Evolutionary conservation across 768 basidiomycete species (phyloP).

Genomic region (Boletus barrowsii): DNA sequence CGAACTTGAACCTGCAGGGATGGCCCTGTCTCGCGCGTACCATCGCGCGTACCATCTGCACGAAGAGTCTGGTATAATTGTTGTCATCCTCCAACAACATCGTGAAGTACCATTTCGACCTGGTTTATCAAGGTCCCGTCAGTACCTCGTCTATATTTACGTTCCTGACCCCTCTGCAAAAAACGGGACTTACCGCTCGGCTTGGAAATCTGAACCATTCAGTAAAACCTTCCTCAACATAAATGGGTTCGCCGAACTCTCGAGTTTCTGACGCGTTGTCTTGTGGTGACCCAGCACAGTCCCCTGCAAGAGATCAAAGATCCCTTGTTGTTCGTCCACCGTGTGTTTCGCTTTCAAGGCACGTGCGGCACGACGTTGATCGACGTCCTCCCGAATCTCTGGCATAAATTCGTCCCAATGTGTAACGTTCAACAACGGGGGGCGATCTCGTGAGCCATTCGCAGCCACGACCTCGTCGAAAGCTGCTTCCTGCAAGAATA

Average conservation of each 20-base stretch:
- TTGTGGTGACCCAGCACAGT: neutral
- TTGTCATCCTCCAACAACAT: no score
- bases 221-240: no score
- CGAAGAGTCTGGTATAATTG: no score
- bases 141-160: no score
- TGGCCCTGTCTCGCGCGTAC: no score
- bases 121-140: no score
- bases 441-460: neutral
- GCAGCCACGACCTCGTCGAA: neutral
- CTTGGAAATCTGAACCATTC: no score
- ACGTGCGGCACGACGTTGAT: neutral
- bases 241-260: neutral
- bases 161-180: no score
- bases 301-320: neutral
- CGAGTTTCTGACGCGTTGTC: neutral
- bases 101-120: no score
- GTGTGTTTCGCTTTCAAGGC: neutral
- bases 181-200: no score
- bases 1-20: no score
- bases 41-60: no score
- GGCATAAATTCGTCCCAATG: neutral
- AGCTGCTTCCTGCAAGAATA: neutral
- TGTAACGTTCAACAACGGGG: neutral
- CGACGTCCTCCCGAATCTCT: neutral
- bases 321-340: neutral